These are phyloP conservation scores for Fusarium pseudonygamai DNA, from an alignment of 2,329 filamentous ascomycete genomes.

Conservation along the genomic window DNA sequence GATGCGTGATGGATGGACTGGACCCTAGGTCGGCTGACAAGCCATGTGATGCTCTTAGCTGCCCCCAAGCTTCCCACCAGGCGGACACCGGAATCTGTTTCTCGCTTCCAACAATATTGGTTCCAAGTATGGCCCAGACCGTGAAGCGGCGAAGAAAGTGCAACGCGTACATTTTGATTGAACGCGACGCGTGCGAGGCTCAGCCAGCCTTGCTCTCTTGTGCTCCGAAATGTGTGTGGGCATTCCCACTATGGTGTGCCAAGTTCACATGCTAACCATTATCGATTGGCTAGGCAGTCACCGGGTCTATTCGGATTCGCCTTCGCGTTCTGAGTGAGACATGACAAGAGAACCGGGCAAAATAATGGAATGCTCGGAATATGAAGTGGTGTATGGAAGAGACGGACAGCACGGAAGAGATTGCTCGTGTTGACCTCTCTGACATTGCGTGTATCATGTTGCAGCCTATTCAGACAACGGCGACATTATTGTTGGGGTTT, in stretches of 20 bases:
- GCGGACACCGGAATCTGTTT: conserved; percentile 20
- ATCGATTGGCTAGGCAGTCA: conserved; percentile 30
- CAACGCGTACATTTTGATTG: conserved; percentile 25
- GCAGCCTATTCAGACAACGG: conserved; percentile 13
- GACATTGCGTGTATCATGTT: conserved; percentile 24
- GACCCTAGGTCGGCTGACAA: conserved; percentile 41
- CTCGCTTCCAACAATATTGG: conserved; percentile 5
- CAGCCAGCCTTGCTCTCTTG: conserved; percentile 30
- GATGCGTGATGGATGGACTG: conserved; percentile 22
- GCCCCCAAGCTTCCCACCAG: conserved; percentile 7
- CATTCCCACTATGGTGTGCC: conserved; percentile 24
- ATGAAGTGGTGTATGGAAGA: conserved; percentile 36
- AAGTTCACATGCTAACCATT: conserved; percentile 31
- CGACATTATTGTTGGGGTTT: conserved; percentile 29
- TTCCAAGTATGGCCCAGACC: conserved; percentile 3
- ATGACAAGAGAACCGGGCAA: conserved; percentile 30
- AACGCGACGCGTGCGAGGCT: conserved; percentile 38
- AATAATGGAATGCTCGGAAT: conserved; percentile 17
- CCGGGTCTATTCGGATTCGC: conserved; percentile 28
- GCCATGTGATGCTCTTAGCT: conserved; percentile 40
- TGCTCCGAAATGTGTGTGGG: conserved; percentile 21
- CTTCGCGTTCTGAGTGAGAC: conserved; percentile 31
- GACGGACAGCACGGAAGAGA: conserved; percentile 2
- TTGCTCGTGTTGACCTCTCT: conserved; percentile 21
- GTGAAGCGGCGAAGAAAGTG: background rate